Percentiles rank a stretch among this genome's conserved stretches.
Conservation (phyloP, 306 rosid species). For the Urtica urens region DNA sequence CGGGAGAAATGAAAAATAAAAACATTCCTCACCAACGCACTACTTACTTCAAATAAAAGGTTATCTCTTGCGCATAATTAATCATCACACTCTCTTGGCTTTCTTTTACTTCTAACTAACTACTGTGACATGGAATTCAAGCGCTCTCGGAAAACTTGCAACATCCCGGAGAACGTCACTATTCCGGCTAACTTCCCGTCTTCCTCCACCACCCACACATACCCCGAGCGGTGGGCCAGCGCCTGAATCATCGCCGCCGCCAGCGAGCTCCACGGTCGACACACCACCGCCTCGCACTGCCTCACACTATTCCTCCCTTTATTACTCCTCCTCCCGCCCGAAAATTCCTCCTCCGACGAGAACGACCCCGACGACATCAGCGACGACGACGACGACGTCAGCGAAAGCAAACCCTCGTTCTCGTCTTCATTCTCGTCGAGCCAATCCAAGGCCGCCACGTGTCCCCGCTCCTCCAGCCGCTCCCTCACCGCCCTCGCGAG, state of each 20-base stretch:
- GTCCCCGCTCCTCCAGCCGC: constrained; percentile 36
- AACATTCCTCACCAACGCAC: too few relatives aligned
- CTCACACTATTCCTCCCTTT: constrained; percentile 36
- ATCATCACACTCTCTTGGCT: neutral
- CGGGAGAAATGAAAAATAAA: too few relatives aligned
- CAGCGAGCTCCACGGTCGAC: constrained; percentile 69
- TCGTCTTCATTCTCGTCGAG: constrained; percentile 44
- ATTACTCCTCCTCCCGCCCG: constrained; percentile 37
- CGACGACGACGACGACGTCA: constrained; percentile 30
- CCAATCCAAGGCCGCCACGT: constrained; percentile 37
- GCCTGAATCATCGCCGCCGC: constrained; percentile 91
- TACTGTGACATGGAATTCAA: constrained; percentile 27
- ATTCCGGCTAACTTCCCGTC: constrained; percentile 61
- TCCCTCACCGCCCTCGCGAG: constrained; percentile 54
- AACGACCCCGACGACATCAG: constrained; percentile 36
- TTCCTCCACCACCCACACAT: constrained; percentile 78
- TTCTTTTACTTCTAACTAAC: too few relatives aligned
- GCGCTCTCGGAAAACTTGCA: constrained; percentile 57
- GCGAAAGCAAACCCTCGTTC: constrained; percentile 28
- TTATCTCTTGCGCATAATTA: neutral
- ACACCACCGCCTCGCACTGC: constrained; percentile 58
- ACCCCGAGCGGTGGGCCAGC: constrained; percentile 55
- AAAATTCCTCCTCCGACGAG: constrained; percentile 70
- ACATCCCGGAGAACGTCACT: constrained; percentile 48
- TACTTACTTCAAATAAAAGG: neutral